phyloP scores from a whole-genome alignment of 768 basidiomycete genomes.

The Leccinum obscurum region DNA sequence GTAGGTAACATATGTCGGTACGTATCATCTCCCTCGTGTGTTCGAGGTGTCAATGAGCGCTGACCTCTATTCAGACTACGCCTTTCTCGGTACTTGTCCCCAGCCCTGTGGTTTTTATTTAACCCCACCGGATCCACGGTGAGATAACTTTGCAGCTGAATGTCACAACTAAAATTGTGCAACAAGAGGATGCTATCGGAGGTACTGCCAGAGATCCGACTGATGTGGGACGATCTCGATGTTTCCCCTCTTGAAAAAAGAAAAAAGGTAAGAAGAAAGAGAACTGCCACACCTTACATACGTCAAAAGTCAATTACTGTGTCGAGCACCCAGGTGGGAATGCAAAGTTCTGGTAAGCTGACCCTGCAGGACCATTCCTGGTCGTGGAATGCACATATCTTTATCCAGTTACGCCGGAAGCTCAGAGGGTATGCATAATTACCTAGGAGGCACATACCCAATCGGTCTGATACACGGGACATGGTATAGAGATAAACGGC shows the following conservation, averaged over 20 bases:
- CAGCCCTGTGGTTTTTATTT: slow-evolving; percentile 5
- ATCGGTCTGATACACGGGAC: slow-evolving; percentile 6
- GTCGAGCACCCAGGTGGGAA: not conserved
- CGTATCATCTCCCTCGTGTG: slow-evolving; percentile 13
- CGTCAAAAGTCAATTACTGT: slow-evolving; percentile 3
- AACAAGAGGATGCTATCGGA: not conserved
- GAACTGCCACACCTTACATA: not conserved
- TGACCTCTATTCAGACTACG: slow-evolving; percentile 14
- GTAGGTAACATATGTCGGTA: slow-evolving; percentile 5
- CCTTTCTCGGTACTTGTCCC: slow-evolving; percentile 10
- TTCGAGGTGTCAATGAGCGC: slow-evolving; percentile 4
- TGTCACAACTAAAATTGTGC: slow-evolving; percentile 28
- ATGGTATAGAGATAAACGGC: slow-evolving; percentile 21
- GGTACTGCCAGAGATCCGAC: not conserved
- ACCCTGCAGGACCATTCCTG: slow-evolving; percentile 10
- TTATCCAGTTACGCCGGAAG: slow-evolving; percentile 4
- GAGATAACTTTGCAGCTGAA: slow-evolving; percentile 9
- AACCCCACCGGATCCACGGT: slow-evolving; percentile 10
- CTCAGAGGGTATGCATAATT: slow-evolving; percentile 2
- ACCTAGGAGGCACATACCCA: slow-evolving; percentile 4
- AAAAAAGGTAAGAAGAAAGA: not conserved
- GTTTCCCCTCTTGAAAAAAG: not conserved
- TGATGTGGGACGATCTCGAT: slow-evolving; percentile 1
- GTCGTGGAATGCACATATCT: slow-evolving; percentile 6
- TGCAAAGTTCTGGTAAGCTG: slow-evolving; percentile 13